A percentile compares a stretch with the other conserved stretches of the same genome.
Conservation (phyloP, 352 stramenopile genomes). For the Globisporangium parvum region DNA sequence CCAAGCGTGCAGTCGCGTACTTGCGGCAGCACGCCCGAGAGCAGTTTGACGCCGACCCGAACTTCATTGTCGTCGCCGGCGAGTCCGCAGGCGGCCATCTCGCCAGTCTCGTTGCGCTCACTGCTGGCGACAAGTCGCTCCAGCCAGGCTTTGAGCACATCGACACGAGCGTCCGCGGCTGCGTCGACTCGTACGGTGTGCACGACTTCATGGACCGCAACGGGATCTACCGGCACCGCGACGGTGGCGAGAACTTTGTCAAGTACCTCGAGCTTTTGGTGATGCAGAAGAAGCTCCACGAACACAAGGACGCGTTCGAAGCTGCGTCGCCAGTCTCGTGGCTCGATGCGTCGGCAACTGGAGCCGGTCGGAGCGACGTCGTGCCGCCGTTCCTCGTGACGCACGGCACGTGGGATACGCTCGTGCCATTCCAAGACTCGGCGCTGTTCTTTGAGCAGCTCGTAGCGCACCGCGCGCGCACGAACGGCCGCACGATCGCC, state of each 20-base stretch:
- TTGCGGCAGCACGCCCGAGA: constrained; percentile 35
- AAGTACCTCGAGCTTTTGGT: constrained; percentile 63
- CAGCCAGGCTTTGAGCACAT: constrained; percentile 75
- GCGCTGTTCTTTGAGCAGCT: constrained; percentile 54
- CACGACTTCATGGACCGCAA: constrained; percentile 72
- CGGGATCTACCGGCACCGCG: constrained; percentile 52
- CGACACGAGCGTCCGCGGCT: constrained; percentile 66
- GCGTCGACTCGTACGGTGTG: constrained; percentile 69
- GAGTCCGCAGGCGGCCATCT: constrained; percentile 71
- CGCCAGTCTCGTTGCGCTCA: constrained; percentile 62
- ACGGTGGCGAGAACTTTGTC: constrained; percentile 52
- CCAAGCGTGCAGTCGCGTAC: constrained; percentile 66
- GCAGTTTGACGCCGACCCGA: constrained; percentile 44
- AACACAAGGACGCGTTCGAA: constrained; percentile 40
- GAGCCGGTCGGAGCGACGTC: constrained; percentile 16
- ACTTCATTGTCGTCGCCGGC: constrained; percentile 65
- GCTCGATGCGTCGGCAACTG: constrained; percentile 23
- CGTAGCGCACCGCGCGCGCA: constrained; percentile 10
- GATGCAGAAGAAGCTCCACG: constrained; percentile 56
- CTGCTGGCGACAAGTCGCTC: constrained; percentile 48
- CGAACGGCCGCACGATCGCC: constrained; percentile 3
- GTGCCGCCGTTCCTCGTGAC: constrained; percentile 76
- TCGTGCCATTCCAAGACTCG: constrained; percentile 72
- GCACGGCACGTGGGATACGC: constrained; percentile 59
- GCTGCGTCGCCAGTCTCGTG: constrained; percentile 53